These are phyloP conservation scores for Rhodofomes roseus DNA, from an alignment of 1,284 basidiomycete genomes.

Conservation along the genomic window DNA sequence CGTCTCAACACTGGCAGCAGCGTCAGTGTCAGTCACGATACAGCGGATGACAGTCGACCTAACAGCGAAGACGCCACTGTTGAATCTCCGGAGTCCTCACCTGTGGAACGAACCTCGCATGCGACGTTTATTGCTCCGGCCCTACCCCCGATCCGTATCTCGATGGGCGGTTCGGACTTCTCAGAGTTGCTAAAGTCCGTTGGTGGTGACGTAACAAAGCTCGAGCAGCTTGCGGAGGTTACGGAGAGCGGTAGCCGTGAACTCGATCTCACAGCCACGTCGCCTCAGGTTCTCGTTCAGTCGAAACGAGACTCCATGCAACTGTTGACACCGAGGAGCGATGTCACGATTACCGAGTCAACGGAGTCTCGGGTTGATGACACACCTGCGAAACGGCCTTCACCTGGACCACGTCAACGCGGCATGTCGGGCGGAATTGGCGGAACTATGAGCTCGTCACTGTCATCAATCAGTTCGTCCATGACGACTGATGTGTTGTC, in stretches of 20 bases:
- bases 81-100: constrained; percentile 42
- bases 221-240: constrained; percentile 35
- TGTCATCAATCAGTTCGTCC: constrained; percentile 12
- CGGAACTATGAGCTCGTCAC: constrained; percentile 13
- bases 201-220: constrained; percentile 37
- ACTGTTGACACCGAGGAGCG: constrained; percentile 23
- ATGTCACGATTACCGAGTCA: constrained; percentile 21
- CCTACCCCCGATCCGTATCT: constrained; percentile 78
- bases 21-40: constrained; percentile 14
- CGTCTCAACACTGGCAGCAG: constrained; percentile 17
- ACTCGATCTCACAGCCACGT: constrained; percentile 20
- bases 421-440: constrained; percentile 5
- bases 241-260: constrained; percentile 26
- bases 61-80: constrained; percentile 43
- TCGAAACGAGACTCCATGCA: constrained; percentile 2
- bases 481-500: constrained; percentile 6
- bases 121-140: constrained; percentile 78
- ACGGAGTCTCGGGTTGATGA: constrained; percentile 12
- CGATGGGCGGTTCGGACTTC: constrained; percentile 77
- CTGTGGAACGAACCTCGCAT: constrained; percentile 61
- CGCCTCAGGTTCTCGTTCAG: constrained; percentile 5
- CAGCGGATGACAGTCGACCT: constrained; percentile 24
- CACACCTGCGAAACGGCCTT: constrained; percentile 22
- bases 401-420: neutral
- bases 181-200: constrained; percentile 63